These are phyloP conservation scores for Suillus lakei DNA, from an alignment of 768 basidiomycete species.

Conservation along the genomic window DNA sequence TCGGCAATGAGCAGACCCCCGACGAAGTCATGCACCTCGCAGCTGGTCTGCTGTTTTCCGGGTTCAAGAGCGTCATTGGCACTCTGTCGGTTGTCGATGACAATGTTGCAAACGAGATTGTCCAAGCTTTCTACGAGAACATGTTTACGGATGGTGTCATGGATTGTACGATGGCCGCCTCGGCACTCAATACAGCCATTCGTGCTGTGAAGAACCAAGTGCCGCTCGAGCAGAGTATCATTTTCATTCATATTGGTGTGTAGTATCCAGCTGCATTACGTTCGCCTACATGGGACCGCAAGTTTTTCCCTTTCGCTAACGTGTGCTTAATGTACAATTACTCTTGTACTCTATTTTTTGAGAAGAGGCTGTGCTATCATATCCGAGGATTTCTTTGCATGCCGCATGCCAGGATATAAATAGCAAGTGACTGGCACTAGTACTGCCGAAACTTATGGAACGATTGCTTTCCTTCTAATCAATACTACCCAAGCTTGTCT, in stretches of 20 bases:
- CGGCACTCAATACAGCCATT: constrained; percentile 22
- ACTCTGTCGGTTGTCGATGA: constrained; percentile 39
- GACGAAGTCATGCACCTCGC: constrained; percentile 40
- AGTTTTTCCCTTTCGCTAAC: neutral
- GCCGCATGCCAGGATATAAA: neutral
- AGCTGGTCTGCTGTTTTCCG: constrained; percentile 34
- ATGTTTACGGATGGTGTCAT: constrained; percentile 14
- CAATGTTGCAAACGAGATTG: constrained; percentile 22
- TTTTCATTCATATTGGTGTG: constrained; percentile 31
- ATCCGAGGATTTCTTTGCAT: neutral
- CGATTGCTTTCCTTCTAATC: neutral
- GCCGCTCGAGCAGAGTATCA: constrained; percentile 26
- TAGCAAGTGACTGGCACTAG: neutral
- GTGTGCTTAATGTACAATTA: neutral
- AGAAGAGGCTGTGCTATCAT: neutral
- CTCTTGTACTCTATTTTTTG: neutral
- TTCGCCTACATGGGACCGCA: neutral
- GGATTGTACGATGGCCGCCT: constrained; percentile 22
- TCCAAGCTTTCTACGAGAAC: constrained; percentile 25
- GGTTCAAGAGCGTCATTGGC: constrained; percentile 36
- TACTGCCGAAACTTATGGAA: neutral
- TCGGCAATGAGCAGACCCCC: constrained; percentile 18
- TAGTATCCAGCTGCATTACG: constrained; percentile 11
- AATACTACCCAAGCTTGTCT: neutral
- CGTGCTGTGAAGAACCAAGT: constrained; percentile 14